Percentiles rank a stretch among this genome's conserved stretches.
phyloP scores from a whole-genome alignment of 169 alveolate species.

The Besnoitia besnoiti region DNA sequence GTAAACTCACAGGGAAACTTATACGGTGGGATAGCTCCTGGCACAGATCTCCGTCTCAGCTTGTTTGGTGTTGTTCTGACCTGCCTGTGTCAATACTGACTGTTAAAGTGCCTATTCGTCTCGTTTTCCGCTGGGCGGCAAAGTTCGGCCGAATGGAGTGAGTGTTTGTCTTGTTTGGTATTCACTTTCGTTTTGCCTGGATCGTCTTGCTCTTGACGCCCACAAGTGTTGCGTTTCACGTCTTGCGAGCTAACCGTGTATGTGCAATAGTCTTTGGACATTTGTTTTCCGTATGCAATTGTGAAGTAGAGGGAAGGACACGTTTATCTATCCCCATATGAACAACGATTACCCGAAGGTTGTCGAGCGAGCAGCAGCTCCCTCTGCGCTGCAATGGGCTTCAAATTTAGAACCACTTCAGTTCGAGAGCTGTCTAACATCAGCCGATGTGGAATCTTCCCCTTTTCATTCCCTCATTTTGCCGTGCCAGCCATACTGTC shows the following conservation, averaged over 20 bases:
- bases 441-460: too few species aligned
- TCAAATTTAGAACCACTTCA: too few species aligned
- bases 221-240: neutral
- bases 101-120: neutral
- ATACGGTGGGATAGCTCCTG: neutral
- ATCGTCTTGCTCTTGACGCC: neutral
- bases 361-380: too few species aligned
- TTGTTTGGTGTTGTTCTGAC: constrained; percentile 10
- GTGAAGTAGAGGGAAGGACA: neutral
- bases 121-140: neutral
- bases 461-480: too few species aligned
- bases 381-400: too few species aligned
- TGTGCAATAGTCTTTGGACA: neutral
- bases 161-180: neutral
- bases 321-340: neutral
- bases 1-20: neutral
- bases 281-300: neutral
- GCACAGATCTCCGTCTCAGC: neutral
- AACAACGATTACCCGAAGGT: too few species aligned
- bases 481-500: too few species aligned
- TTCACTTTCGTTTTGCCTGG: neutral
- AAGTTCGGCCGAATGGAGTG: neutral
- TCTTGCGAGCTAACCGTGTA: neutral
- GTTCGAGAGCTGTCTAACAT: too few species aligned
- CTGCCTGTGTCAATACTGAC: neutral